Percentiles rank a stretch among this genome's conserved stretches.
Evolutionary conservation across 176 grass and related monocot species (phyloP).

Genomic region (Bothriochloa decipiens): DNA sequence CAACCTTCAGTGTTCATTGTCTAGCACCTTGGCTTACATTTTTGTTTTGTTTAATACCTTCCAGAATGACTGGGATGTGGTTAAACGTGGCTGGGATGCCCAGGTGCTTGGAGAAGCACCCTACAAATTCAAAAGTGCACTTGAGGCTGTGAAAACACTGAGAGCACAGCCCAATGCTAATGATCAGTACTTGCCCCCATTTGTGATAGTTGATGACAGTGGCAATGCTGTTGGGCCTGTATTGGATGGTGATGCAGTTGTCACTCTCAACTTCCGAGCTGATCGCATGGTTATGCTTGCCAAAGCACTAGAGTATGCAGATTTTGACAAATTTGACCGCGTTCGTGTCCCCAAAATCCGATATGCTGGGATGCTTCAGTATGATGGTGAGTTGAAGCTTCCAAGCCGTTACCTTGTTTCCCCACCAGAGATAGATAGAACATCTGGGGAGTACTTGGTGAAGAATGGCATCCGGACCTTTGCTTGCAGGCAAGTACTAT

Average conservation of each 20-base stretch:
- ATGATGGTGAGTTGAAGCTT: conserved; percentile 92
- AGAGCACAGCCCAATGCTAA: conserved; percentile 68
- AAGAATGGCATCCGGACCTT: conserved; percentile 93
- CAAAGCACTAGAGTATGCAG: conserved; percentile 86
- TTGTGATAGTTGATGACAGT: conserved; percentile 92
- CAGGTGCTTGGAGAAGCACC: conserved; percentile 98
- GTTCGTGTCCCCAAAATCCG: conserved; percentile 84
- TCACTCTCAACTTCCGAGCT: conserved; percentile 93
- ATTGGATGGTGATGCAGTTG: conserved; percentile 93
- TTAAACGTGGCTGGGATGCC: conserved; percentile 98
- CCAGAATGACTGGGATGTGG: conserved; percentile 95
- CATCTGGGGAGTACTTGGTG: conserved; percentile 99
- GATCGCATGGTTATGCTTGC: conserved; percentile 98
- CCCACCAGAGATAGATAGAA: conserved; percentile 93
- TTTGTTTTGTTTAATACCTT: conserved; percentile 30
- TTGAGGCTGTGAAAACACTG: conserved; percentile 94
- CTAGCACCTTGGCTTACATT: neutral
- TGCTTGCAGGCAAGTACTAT: conserved; percentile 92
- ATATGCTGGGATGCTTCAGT: conserved; percentile 97
- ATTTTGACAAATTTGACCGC: conserved; percentile 95
- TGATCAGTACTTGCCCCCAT: conserved; percentile 91
- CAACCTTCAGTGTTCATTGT: neutral
- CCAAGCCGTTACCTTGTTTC: conserved; percentile 81
- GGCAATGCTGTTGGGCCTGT: conserved; percentile 90
- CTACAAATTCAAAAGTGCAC: conserved; percentile 72